Base-by-base conservation (phyloP, 148 eudicot species). In the Hydrangea macrophylla region DNA sequence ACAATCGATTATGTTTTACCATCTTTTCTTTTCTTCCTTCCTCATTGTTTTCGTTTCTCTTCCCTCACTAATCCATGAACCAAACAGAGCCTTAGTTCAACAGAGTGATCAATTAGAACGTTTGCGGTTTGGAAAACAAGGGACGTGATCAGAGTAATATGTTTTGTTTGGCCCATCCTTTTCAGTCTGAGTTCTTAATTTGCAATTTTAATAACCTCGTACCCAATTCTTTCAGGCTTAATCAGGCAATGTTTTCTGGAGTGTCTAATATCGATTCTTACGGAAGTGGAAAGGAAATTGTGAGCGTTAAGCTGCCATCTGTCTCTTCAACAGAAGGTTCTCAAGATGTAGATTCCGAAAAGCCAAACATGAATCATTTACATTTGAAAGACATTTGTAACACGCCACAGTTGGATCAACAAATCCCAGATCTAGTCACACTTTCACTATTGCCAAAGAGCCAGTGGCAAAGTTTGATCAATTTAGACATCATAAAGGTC, bases 401-500 rank as follows among this genome's bases (percentile, higher is more conserved):
- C 31, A 44, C 60, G 11, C 63, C 60, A 13, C 75, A 56, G 44
- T 76, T 73, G 50, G 75, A 83, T 64, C 78, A 75, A 63, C 90
- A 87, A 65, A 91, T 95, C 35, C 99, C 99, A 9, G 96, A 95
- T 79, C 84, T 95, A 27, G 92, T 95, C 63, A 83, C 99, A 42
- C 97, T 95, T 39, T 89, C 99, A 1, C 75, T 95, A 62, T 78
- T 95, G 70, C 99, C 99, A 31, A 91, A 89, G 83, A 89, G 89
- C 55, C 99, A 95, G 80, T 95, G 99, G 99, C 99, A 95, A 69
- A 89, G 99, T 78, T 81, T 95, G 85, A 79, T 91, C 81, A 95
- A 95, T 72, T 70, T 95, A 78, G 99, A 95, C 66, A 83, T 91
- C 32, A 95, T 95, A 44, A 95, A 95, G 89, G 93, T 88, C 68